Conservation (phyloP, 306 rosid genomes). For the Oemleria cerasiformis region DNA sequence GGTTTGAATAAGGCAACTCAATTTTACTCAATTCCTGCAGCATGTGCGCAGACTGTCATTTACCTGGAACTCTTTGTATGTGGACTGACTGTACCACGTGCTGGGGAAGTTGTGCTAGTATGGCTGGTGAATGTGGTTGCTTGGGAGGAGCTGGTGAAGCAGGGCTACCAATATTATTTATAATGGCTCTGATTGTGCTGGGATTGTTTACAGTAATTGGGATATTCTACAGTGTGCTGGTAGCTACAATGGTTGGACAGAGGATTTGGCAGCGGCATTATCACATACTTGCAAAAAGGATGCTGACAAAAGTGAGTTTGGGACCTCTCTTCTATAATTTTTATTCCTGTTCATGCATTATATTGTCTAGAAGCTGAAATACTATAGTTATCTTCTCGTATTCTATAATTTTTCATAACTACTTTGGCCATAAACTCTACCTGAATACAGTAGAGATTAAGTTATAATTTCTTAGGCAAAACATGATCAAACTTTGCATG, state of each 20-base stretch:
- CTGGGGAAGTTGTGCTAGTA: slow-evolving; percentile 95
- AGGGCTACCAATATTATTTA: slow-evolving; percentile 78
- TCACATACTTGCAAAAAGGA: slow-evolving; percentile 97
- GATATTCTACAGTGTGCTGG: slow-evolving; percentile 95
- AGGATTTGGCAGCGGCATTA: slow-evolving; percentile 99
- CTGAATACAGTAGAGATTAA: slow-evolving; percentile 4
- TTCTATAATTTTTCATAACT: background rate
- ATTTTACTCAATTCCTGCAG: slow-evolving; percentile 41
- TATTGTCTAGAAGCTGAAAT: slow-evolving; percentile 15
- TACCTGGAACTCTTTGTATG: slow-evolving; percentile 97
- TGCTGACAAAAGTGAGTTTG: slow-evolving; percentile 81
- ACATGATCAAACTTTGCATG: background rate
- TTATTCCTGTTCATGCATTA: background rate
- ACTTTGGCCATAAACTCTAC: slow-evolving; percentile 12
- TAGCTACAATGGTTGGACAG: slow-evolving; percentile 99
- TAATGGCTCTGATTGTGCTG: slow-evolving; percentile 81
- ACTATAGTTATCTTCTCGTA: background rate
- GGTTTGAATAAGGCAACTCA: slow-evolving; percentile 12
- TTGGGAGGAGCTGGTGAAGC: slow-evolving; percentile 99
- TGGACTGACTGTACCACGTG: slow-evolving; percentile 99
- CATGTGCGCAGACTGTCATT: slow-evolving; percentile 96
- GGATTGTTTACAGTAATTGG: slow-evolving; percentile 95
- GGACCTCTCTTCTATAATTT: slow-evolving; percentile 15
- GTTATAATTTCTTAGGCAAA: background rate
- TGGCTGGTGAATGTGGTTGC: slow-evolving; percentile 96